Evolutionary conservation across 1,139 yeast species (phyloP), one percentile per base, ranked within the genome.

Genomic region (Lodderomyces margitis): DNA sequence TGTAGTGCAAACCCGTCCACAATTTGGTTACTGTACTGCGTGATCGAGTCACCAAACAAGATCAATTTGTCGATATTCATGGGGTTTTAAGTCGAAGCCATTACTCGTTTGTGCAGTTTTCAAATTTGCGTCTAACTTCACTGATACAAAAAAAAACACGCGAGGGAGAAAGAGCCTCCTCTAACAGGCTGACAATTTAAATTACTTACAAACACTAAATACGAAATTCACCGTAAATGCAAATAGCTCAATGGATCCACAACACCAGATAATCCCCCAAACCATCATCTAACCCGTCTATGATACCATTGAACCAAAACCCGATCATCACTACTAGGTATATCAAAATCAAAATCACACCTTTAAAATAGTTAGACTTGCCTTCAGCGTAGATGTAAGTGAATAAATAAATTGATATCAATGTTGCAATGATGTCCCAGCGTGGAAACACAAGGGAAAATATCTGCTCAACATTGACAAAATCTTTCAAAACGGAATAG

Each of bases 361-460:
- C 98, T 61, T 92, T 92, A 72, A 92, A 92, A 59, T 92, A 92
- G 58, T 94, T 92, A 28, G 95, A 85, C 58, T 91, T 91, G 2
- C 98, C 99, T 58, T 92, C 98, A 0, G 97, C 96, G 59, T 94
- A 94, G 46, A 92, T 80, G 61, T 94, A 92, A 0, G 96, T 87
- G 69, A 89, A 91, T 60, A 92, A 69, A 51, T 89, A 87, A 44
- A 91, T 94, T 41, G 96, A 85, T 35, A 87, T 79, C 48, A 91
- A 75, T 6, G 89, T 81, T 11, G 95, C 95, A 53, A 91, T 78
- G 42, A 91, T 77, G 60, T 94, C 98, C 98, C 98, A 94, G 46
- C 89, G 76, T 7, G 98, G 97, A 70, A 94, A 92, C 4, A 92
- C 82, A 50, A 92, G 70, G 0, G 96, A 79, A 59, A 88, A 89